These are phyloP conservation scores for Boletus insuetus DNA, from an alignment of 768 basidiomycete genomes.

Conservation along the genomic window DNA sequence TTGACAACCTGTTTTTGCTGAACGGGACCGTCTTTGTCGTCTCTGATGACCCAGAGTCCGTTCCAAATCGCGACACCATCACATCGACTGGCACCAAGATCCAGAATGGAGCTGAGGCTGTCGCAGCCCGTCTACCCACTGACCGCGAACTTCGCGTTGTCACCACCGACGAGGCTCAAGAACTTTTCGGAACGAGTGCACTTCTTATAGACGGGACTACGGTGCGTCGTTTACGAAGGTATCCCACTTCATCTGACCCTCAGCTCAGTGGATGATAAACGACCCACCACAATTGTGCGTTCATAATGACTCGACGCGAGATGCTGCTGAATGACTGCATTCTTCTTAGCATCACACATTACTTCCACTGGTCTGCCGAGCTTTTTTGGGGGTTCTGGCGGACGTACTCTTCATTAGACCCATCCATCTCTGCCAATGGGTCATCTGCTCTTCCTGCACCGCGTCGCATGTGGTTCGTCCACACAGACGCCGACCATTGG, in stretches of 20 bases:
- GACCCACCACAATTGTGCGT: constrained; percentile 84
- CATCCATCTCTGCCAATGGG: constrained; percentile 60
- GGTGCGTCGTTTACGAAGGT: constrained; percentile 36
- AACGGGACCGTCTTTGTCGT: constrained; percentile 86
- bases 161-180: constrained; percentile 59
- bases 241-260: constrained; percentile 3
- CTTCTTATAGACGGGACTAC: constrained; percentile 75
- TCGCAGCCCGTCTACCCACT: constrained; percentile 62
- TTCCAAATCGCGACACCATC: constrained; percentile 68
- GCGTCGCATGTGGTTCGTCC: constrained; percentile 73
- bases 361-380: constrained; percentile 93
- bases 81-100: constrained; percentile 69
- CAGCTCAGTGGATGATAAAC: constrained; percentile 67
- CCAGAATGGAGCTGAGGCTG: constrained; percentile 51
- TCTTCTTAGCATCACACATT: constrained; percentile 71
- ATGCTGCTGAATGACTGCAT: not conserved
- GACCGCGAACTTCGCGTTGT: constrained; percentile 80
- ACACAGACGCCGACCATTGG: constrained; percentile 76
- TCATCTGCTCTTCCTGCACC: constrained; percentile 71
- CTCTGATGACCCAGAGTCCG: constrained; percentile 58
- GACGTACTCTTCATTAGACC: constrained; percentile 81
- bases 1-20: constrained; percentile 77
- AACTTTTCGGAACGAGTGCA: constrained; percentile 70
- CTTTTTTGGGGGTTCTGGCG: constrained; percentile 92
- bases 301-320: too few relatives aligned